A percentile compares a stretch with the other conserved stretches of the same genome.
Evolutionary conservation across 176 grass and related monocot species (phyloP).

Genomic region (Guadua angustifolia): DNA sequence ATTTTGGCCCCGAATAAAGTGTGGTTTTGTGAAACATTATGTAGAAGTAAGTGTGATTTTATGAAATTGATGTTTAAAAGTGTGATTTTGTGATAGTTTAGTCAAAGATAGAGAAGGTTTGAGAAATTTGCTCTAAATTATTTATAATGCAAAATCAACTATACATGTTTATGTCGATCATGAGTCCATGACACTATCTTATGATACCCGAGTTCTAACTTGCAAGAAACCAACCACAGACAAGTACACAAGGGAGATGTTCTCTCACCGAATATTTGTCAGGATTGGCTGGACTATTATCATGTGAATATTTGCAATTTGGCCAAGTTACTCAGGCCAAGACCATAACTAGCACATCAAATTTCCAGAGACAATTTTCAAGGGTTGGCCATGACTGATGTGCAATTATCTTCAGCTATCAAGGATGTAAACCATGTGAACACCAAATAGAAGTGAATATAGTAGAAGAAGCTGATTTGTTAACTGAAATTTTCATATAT

Average conservation of each 20-base stretch:
- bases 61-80: too few relatives aligned
- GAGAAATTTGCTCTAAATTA: neutral
- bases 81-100: too few relatives aligned
- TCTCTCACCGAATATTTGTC: neutral
- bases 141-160: neutral
- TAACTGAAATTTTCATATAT: slow-evolving; percentile 32
- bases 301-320: neutral
- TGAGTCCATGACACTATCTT: neutral
- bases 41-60: too few relatives aligned
- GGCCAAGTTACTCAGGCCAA: neutral
- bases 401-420: neutral
- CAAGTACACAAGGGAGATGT: neutral
- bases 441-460: slow-evolving; percentile 6
- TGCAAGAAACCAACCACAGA: neutral
- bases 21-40: too few relatives aligned
- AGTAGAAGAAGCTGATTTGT: neutral
- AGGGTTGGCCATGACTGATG: neutral
- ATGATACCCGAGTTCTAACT: neutral
- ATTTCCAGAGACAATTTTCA: neutral
- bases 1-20: too few relatives aligned
- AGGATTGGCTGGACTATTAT: neutral
- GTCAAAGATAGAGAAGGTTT: too few relatives aligned
- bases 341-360: neutral
- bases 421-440: neutral
- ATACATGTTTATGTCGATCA: neutral